These are phyloP conservation scores for Coprinopsis sp. DNA, from an alignment of 768 basidiomycete genomes.

Conservation along the genomic window DNA sequence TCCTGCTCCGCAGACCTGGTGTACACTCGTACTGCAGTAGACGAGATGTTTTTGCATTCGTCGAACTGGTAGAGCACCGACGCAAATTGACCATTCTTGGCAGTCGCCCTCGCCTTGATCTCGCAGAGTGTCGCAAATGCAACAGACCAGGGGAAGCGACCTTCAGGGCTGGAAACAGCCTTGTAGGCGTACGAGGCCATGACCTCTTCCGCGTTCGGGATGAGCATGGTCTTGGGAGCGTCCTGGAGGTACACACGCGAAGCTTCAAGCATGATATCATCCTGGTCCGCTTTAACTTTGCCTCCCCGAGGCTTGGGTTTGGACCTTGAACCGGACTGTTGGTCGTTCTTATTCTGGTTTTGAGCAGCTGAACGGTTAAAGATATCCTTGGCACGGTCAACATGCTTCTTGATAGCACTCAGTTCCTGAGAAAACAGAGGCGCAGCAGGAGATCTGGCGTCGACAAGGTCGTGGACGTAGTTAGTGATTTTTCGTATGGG, in stretches of 20 bases:
- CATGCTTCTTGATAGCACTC: constrained; percentile 32
- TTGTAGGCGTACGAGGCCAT: constrained; percentile 58
- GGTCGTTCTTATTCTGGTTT: constrained; percentile 3
- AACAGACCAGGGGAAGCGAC: constrained; percentile 45
- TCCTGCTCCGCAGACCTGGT: constrained; percentile 1
- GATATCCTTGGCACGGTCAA: constrained; percentile 19
- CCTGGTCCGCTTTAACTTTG: constrained; percentile 15
- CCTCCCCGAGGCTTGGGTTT: constrained; percentile 7
- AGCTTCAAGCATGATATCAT: constrained; percentile 22
- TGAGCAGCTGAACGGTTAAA: constrained; percentile 12
- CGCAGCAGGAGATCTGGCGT: not conserved
- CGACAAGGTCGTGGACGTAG: constrained; percentile 9
- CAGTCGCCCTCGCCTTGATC: constrained; percentile 48
- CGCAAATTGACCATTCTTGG: constrained; percentile 30
- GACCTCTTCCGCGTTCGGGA: constrained; percentile 35
- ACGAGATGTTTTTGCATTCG: constrained; percentile 31
- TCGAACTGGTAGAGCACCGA: constrained; percentile 34
- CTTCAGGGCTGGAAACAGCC: not conserved
- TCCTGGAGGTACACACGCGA: constrained; percentile 25
- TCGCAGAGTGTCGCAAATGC: constrained; percentile 48
- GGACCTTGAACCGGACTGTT: not conserved
- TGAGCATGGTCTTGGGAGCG: constrained; percentile 20
- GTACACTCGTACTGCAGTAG: constrained; percentile 25
- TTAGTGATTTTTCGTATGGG: constrained; percentile 32
- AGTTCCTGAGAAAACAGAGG: constrained; percentile 31